Base-by-base conservation (phyloP, 202 grass and related monocot genomes). In the Eragrostis tef region DNA sequence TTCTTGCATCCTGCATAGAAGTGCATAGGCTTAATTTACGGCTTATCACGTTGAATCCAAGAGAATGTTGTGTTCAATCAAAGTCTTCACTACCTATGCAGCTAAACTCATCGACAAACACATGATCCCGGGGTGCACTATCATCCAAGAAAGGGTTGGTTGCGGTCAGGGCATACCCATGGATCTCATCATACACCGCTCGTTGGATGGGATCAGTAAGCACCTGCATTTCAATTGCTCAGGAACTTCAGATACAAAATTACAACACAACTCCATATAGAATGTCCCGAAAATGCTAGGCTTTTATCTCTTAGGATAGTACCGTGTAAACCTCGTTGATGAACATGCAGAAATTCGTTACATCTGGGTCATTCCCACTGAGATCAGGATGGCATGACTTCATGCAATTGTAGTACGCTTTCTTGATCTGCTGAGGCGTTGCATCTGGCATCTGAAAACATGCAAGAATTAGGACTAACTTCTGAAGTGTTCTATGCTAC, bases 321-420 rank as follows among this genome's bases (percentile, higher is more conserved):
- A 98, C 95, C 86, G 92, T 83, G 84, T 98, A 98, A 52, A 98
- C 88, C 29, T 98, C 95, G 8, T 98, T 98, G 82, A 98, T 91
- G 73, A 98, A 98, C 90, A 98, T 98, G 80, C 95, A 98, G 86
- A 98, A 98, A 79, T 95, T 98, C 0, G 84, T 98, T 11, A 95
- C 73, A 41, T 98, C 92, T 12, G 90, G 88, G 70, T 98, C 95
- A 17, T 98, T 89, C 24, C 95, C 95, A 11, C 95, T 94, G 5
- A 98, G 88, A 77, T 98, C 95, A 3, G 95, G 95, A 83, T 98
- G 95, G 49, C 95, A 98, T 6, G 92, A 80, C 62, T 98, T 98
- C 95, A 98, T 98, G 74, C 95, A 98, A 72, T 87, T 91, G 67
- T 94, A 98, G 49, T 98, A 98, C 13, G 92, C 92, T 75, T 93